Evolutionary conservation across 768 basidiomycete species (phyloP).

Genomic region (Trametes punicea): DNA sequence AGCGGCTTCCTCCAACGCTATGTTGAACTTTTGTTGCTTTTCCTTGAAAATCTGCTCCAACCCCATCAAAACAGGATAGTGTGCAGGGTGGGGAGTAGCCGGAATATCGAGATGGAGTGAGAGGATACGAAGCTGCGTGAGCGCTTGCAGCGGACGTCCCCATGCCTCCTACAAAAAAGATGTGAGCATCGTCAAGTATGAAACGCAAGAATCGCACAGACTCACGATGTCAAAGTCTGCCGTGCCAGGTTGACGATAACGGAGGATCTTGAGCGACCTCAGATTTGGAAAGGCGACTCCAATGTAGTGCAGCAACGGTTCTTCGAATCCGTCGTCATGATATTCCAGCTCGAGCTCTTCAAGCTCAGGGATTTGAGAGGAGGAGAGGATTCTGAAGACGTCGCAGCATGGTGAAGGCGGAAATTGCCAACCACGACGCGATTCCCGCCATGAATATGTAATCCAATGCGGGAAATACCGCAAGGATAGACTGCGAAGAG

Average conservation of each 20-base stretch:
- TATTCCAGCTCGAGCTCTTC: not conserved
- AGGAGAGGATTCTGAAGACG: not conserved
- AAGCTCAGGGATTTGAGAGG: not conserved
- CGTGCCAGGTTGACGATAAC: not conserved
- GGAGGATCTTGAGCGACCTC: not conserved
- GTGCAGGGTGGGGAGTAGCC: too few species aligned
- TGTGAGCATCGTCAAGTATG: not conserved
- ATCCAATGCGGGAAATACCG: not conserved
- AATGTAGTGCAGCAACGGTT: not conserved
- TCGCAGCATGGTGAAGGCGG: not conserved
- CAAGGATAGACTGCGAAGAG: not conserved
- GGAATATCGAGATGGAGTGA: not conserved
- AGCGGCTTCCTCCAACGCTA: too few species aligned
- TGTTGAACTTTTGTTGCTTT: too few species aligned
- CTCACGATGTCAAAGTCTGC: not conserved
- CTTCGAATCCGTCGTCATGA: not conserved
- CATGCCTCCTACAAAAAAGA: not conserved
- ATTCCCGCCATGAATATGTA: too few species aligned
- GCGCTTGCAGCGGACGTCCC: not conserved
- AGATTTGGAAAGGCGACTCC: not conserved
- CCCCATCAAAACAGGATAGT: too few species aligned
- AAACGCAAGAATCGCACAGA: not conserved
- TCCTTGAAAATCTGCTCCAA: too few species aligned
- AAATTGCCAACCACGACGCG: not conserved
- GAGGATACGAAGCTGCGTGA: not conserved